phyloP scores from a whole-genome alignment of 345 rosid species.

The Lepidium aucheri region DNA sequence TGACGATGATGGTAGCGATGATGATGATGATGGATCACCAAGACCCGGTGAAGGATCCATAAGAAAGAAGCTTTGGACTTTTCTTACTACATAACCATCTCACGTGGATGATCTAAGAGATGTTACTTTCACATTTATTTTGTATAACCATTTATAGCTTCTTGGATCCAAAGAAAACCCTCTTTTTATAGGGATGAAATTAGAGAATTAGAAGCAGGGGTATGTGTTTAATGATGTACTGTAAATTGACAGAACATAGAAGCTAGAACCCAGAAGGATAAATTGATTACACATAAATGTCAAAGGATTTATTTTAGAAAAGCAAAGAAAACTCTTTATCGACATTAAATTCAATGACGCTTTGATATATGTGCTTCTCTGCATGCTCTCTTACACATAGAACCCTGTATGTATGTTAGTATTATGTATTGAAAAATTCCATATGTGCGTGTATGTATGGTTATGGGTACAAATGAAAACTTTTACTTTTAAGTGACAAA shows the following conservation, averaged over 20 bases:
- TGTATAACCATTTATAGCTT: constrained; percentile 18
- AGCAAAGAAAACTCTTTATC: constrained; percentile 15
- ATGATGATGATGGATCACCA: constrained; percentile 39
- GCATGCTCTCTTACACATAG: constrained; percentile 18
- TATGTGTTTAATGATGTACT: constrained; percentile 21
- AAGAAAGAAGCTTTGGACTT: constrained; percentile 76
- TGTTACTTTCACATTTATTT: constrained; percentile 28
- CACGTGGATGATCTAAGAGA: constrained; percentile 24
- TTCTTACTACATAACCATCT: constrained; percentile 45
- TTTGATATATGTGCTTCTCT: constrained; percentile 25
- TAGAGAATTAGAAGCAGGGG: constrained; percentile 18
- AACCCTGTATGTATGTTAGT: background rate
- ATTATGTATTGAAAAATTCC: constrained; percentile 2
- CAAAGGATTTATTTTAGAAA: constrained; percentile 13
- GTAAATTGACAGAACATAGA: constrained; percentile 20
- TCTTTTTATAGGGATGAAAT: constrained; percentile 9
- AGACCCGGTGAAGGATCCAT: constrained; percentile 56
- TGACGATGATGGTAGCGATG: constrained; percentile 25
- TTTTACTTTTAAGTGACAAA: constrained; percentile 25
- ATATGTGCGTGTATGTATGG: constrained; percentile 7
- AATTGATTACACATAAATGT: constrained; percentile 26
- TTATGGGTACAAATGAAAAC: constrained; percentile 21
- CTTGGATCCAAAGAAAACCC: constrained; percentile 10
- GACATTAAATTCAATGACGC: constrained; percentile 16
- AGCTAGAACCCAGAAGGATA: constrained; percentile 11